Evolutionary conservation across 2,329 filamentous ascomycete species (phyloP), one percentile per base, ranked within the genome.

Genomic region (Cryphonectria nitschkei): DNA sequence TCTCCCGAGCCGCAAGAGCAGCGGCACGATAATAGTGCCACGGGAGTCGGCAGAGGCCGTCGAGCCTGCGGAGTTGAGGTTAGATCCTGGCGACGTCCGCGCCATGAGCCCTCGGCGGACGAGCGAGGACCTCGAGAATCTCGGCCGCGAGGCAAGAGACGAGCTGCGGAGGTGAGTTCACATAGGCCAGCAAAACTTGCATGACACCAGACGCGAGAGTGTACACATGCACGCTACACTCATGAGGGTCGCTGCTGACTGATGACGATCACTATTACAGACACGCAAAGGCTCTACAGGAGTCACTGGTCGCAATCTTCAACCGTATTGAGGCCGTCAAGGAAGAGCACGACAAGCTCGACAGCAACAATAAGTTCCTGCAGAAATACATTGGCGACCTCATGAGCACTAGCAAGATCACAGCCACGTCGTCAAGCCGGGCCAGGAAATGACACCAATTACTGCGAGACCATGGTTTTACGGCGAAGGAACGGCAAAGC

Each of bases 351-450:
- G 94, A 98, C 83, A 98, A 97, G 82, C 89, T 99, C 68, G 95
- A 98, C 81, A 96, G 88, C 80, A 95, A 98, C 81, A 99, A 99
- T 86, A 95, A 94, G 78, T 98, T 98, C 78, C 83, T 99, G 64
- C 95, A 98, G 81, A 97, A 97, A 81, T 98, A 98, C 80, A 98
- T 98, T 77, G 95, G 95, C 74, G 95, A 97, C 78, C 86, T 98
- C 69, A 98, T 97, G 89, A 93, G 93, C 75, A 92, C 90, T n/a
- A 90, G 88, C 79, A 92, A 92, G 78, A 92, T 92, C 75, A 92
- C 90, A 0, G 86, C 89, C 1, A 84, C 86, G 1, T 82, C 83
- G 68, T 71, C 71, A 32, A 83, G 81, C 73, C 83, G 86, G 43
- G 81, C 80, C 68, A 87, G 88, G 77, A 90, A 89, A 79, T 89